phyloP scores from a whole-genome alignment of 257 asterid genomes.

The Jaltomata sinuosa region DNA sequence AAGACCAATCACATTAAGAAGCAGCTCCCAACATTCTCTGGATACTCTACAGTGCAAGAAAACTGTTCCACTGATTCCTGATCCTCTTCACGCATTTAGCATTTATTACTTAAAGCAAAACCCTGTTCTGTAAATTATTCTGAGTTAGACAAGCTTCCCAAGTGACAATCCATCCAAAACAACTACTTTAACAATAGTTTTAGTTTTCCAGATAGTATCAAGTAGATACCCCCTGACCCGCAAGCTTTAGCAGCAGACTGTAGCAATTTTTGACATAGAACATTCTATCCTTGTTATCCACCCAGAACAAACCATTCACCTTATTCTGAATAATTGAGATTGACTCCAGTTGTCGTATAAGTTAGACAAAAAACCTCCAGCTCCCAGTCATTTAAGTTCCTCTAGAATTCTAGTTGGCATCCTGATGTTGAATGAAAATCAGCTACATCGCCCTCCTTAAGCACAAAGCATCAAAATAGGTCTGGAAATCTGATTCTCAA shows the following conservation, averaged over 20 bases:
- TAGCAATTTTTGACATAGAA: not conserved
- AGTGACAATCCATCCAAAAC: not conserved
- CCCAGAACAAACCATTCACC: not conserved
- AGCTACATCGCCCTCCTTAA: not conserved
- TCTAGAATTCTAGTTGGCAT: not conserved
- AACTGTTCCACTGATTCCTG: not conserved
- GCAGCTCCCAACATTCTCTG: not conserved
- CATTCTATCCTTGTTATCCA: not conserved
- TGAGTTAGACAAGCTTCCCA: not conserved
- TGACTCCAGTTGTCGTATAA: not conserved
- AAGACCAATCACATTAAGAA: not conserved
- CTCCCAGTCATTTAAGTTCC: not conserved
- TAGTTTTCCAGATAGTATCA: not conserved
- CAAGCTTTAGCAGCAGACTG: not conserved
- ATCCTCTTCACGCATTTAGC: not conserved
- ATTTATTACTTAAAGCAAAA: not conserved
- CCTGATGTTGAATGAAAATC: not conserved
- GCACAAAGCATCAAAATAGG: not conserved
- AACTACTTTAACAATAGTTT: not conserved
- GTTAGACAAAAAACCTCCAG: not conserved
- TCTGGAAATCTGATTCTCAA: not conserved
- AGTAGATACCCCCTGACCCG: not conserved
- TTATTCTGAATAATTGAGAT: not conserved
- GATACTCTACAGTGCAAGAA: not conserved
- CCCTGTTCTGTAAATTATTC: not conserved